These are phyloP conservation scores for Dorcoceras hygrometricum DNA, from an alignment of 257 asterid species.

Conservation along the genomic window DNA sequence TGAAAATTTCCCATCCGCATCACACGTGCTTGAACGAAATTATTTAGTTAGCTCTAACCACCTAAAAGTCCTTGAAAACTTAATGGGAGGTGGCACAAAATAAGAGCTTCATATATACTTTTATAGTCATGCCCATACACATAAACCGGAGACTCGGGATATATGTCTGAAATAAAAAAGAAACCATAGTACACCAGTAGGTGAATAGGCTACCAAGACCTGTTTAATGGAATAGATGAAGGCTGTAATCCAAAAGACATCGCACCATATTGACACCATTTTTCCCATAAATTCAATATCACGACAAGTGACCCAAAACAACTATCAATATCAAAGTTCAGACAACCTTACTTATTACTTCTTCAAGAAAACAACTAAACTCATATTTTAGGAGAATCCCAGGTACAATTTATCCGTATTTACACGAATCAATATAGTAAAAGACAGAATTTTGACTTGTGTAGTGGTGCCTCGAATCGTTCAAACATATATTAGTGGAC, in stretches of 20 bases:
- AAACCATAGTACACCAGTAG: too few species aligned
- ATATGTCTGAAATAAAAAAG: neutral
- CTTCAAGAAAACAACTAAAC: too few species aligned
- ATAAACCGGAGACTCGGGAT: neutral
- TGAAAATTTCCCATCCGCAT: too few species aligned
- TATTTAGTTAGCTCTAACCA: neutral
- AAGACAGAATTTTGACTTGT: conserved; percentile 16
- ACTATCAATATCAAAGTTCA: neutral
- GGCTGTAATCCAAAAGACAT: too few species aligned
- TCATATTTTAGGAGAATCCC: neutral
- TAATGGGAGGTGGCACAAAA: neutral
- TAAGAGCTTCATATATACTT: neutral
- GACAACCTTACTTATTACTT: neutral
- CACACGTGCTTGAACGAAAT: neutral
- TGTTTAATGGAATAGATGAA: too few species aligned
- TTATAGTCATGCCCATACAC: neutral
- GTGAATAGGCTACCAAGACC: too few species aligned
- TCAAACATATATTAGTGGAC: conserved; percentile 32
- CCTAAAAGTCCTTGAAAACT: neutral
- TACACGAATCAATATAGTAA: neutral
- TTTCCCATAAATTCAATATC: too few species aligned
- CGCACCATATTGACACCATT: too few species aligned
- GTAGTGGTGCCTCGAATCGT: conserved; percentile 50
- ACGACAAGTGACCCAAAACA: too few species aligned
- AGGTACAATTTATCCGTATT: neutral